Evolutionary conservation across 2,329 filamentous ascomycete genomes (phyloP).

Genomic region (Microcera coccophila): DNA sequence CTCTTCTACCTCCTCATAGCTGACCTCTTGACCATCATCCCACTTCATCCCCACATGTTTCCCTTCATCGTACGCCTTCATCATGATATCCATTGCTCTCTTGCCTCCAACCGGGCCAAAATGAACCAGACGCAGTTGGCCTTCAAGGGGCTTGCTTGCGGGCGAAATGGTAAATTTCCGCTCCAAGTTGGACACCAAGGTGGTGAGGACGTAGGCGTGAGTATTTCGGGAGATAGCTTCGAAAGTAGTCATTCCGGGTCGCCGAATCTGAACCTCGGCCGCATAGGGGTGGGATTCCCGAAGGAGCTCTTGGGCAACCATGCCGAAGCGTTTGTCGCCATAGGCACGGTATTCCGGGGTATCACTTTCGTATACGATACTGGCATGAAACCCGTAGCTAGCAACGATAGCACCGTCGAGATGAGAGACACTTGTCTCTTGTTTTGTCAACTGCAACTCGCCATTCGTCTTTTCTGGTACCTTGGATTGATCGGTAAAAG

Average conservation of each 20-base stretch:
- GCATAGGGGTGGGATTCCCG: slow-evolving; percentile 48
- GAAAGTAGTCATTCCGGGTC: slow-evolving; percentile 10
- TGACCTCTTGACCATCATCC: slow-evolving; percentile 57
- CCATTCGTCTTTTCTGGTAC: slow-evolving; percentile 2
- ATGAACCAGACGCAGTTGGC: slow-evolving; percentile 65
- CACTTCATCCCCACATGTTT: slow-evolving; percentile 51
- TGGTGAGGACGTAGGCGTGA: slow-evolving; percentile 74
- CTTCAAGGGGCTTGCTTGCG: slow-evolving; percentile 63
- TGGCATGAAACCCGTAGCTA: slow-evolving; percentile 86
- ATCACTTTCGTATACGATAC: slow-evolving; percentile 86
- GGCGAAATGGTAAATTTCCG: slow-evolving; percentile 80
- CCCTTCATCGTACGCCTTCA: slow-evolving; percentile 54
- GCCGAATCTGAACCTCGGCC: slow-evolving; percentile 39
- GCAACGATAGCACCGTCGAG: slow-evolving; percentile 78
- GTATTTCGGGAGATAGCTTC: slow-evolving; percentile 36
- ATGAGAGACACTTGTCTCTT: slow-evolving; percentile 33
- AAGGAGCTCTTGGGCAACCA: slow-evolving; percentile 78
- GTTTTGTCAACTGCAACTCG: slow-evolving; percentile 19
- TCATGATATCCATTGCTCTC: slow-evolving; percentile 75
- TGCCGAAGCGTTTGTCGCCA: slow-evolving; percentile 74
- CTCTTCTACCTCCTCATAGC: slow-evolving; percentile 67
- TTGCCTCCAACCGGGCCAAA: slow-evolving; percentile 66
- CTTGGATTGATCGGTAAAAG: slow-evolving; percentile 27
- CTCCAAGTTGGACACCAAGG: slow-evolving; percentile 77
- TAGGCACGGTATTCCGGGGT: slow-evolving; percentile 74